Conservation (phyloP, 2,329 filamentous ascomycete species). For the Helminthosporium solani region DNA sequence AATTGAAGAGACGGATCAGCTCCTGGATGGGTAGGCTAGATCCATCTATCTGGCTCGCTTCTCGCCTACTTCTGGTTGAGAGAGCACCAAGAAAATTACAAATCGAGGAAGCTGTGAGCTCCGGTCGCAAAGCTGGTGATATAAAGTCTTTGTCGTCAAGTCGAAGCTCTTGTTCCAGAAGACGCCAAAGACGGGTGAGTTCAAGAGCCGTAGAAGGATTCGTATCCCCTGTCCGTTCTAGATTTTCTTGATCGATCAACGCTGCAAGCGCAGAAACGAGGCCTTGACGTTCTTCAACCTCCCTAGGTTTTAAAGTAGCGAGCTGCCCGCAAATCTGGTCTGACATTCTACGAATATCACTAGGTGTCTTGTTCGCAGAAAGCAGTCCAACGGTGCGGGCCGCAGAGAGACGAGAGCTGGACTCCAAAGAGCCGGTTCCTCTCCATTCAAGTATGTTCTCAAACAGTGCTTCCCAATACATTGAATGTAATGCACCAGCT, state of each 20-base stretch:
- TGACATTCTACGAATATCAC: conserved; percentile 42
- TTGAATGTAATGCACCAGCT: conserved; percentile 63
- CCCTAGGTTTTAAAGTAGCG: conserved; percentile 52
- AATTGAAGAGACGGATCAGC: conserved; percentile 26
- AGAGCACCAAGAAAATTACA: conserved; percentile 54
- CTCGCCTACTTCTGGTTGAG: conserved; percentile 15
- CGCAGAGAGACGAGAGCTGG: conserved; percentile 69
- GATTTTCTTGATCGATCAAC: conserved; percentile 14
- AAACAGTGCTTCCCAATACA: conserved; percentile 69
- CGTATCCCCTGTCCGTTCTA: background rate
- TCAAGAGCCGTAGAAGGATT: background rate
- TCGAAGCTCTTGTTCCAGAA: conserved; percentile 33
- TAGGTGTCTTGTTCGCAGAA: conserved; percentile 41
- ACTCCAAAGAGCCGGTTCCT: conserved; percentile 79
- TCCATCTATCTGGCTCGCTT: conserved; percentile 6
- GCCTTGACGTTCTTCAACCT: conserved; percentile 71
- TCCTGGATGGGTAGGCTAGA: conserved; percentile 15
- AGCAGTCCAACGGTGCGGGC: conserved; percentile 68
- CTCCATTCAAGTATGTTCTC: conserved; percentile 78
- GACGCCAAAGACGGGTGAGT: conserved; percentile 25
- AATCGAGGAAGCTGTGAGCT: conserved; percentile 64
- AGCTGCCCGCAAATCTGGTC: conserved; percentile 50
- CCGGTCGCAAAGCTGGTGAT: conserved; percentile 56
- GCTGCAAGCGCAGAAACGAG: conserved; percentile 57
- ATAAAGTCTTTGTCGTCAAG: conserved; percentile 43